Evolutionary conservation across 1,284 basidiomycete species (phyloP).

Genomic region (Meira nashicola): DNA sequence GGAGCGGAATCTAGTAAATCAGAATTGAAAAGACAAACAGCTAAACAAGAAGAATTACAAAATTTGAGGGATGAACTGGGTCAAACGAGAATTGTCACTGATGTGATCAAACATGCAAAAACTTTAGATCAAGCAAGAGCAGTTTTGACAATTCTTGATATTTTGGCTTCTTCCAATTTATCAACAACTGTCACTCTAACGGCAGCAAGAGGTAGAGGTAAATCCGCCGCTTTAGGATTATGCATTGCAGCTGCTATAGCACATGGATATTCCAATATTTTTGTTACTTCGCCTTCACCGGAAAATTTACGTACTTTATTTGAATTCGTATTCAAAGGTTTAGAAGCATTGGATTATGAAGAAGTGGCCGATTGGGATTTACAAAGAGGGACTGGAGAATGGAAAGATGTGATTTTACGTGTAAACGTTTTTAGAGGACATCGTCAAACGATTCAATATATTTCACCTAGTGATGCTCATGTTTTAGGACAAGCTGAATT

Average conservation of each 20-base stretch:
- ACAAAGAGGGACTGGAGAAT: slow-evolving; percentile 90
- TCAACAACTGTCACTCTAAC: slow-evolving; percentile 93
- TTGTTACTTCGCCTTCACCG: slow-evolving; percentile 93
- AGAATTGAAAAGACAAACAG: slow-evolving; percentile 57
- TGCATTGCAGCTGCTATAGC: slow-evolving; percentile 88
- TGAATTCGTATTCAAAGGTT: slow-evolving; percentile 94
- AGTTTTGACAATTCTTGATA: slow-evolving; percentile 48
- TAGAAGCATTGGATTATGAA: slow-evolving; percentile 91
- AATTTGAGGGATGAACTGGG: slow-evolving; percentile 75
- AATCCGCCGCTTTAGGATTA: slow-evolving; percentile 90
- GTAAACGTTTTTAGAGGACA: slow-evolving; percentile 79
- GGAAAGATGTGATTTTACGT: slow-evolving; percentile 89
- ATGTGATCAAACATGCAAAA: slow-evolving; percentile 83
- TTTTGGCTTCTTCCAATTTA: slow-evolving; percentile 58
- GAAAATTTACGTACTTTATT: slow-evolving; percentile 98
- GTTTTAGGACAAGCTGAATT: slow-evolving; percentile 96
- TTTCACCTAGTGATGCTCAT: slow-evolving; percentile 93
- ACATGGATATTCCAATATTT: slow-evolving; percentile 95
- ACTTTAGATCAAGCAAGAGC: slow-evolving; percentile 71
- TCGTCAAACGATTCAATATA: slow-evolving; percentile 61
- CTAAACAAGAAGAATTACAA: slow-evolving; percentile 63
- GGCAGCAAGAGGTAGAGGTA: slow-evolving; percentile 89
- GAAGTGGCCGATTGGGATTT: slow-evolving; percentile 98
- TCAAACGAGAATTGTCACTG: slow-evolving; percentile 81
- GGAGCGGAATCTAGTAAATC: slow-evolving; percentile 16